Conservation (phyloP, 805 yeast genomes). For the Hanseniaspora singularis region DNA sequence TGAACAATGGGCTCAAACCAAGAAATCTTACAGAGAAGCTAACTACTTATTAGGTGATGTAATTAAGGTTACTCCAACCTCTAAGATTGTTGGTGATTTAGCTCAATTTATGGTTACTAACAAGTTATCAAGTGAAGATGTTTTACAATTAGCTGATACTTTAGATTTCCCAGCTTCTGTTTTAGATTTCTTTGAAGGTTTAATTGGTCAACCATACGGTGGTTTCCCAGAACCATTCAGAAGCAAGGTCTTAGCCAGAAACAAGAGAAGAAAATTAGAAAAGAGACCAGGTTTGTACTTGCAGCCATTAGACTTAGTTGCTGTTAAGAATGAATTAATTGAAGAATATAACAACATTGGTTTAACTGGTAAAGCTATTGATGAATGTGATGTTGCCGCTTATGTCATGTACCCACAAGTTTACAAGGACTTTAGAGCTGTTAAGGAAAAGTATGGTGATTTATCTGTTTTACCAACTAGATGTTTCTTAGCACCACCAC, state of each 20-base stretch:
- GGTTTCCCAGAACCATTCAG: constrained; percentile 99
- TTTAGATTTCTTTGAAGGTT: constrained; percentile 95
- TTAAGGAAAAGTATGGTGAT: constrained; percentile 73
- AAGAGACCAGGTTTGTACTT: constrained; percentile 86
- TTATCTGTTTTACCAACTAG: constrained; percentile 88
- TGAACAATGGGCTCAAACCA: constrained; percentile 91
- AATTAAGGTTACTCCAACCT: constrained; percentile 97
- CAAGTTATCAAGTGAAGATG: constrained; percentile 76
- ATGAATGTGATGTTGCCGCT: constrained; percentile 84
- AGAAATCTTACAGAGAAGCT: constrained; percentile 85
- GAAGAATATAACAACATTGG: constrained; percentile 50
- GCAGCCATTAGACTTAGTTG: constrained; percentile 67
- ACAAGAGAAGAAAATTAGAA: constrained; percentile 71
- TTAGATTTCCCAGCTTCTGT: constrained; percentile 98
- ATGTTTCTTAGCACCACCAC: constrained; percentile 77
- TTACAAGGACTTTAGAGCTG: constrained; percentile 71
- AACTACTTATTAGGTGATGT: constrained; percentile 86
- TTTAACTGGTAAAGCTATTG: constrained; percentile 33
- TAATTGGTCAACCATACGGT: constrained; percentile 98
- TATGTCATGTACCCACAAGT: constrained; percentile 98
- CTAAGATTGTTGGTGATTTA: constrained; percentile 98
- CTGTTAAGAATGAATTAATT: constrained; percentile 59
- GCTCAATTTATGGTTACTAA: constrained; percentile 99
- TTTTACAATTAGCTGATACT: constrained; percentile 71
- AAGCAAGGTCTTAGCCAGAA: constrained; percentile 76